Conservation (phyloP, 495 filamentous ascomycete species). For the Letharia lupina region DNA sequence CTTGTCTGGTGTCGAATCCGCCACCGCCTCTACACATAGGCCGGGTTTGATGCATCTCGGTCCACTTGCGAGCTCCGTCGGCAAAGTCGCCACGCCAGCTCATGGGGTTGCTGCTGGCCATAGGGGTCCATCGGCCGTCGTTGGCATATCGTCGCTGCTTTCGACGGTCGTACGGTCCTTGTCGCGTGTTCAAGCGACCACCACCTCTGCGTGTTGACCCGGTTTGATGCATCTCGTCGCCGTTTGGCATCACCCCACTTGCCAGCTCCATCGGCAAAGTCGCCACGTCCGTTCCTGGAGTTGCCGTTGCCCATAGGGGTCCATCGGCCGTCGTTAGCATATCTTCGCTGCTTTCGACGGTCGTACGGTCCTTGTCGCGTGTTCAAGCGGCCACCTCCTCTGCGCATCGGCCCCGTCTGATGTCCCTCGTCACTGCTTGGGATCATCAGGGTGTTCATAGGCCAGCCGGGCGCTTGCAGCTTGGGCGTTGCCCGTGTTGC, state of each 20-base stretch:
- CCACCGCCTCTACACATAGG: slow-evolving; percentile 51
- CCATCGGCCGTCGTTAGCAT: slow-evolving; percentile 30
- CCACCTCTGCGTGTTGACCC: slow-evolving; percentile 51
- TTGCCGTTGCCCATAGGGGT: slow-evolving; percentile 29
- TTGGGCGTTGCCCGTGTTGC: neutral
- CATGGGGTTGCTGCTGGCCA: slow-evolving; percentile 24
- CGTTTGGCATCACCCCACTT: slow-evolving; percentile 50
- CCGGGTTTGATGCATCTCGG: slow-evolving; percentile 40
- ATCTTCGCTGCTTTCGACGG: slow-evolving; percentile 35
- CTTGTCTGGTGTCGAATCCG: slow-evolving; percentile 38
- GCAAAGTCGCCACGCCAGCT: slow-evolving; percentile 34
- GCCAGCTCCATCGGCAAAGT: slow-evolving; percentile 43
- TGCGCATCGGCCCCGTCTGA: slow-evolving; percentile 52
- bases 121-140: slow-evolving; percentile 30
- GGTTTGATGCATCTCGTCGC: slow-evolving; percentile 34
- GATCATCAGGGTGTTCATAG: slow-evolving; percentile 30
- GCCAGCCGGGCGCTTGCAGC: slow-evolving; percentile 38
- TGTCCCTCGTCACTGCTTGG: slow-evolving; percentile 38
- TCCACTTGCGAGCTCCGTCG: slow-evolving; percentile 48
- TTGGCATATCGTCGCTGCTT: slow-evolving; percentile 23
- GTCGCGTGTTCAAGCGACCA: slow-evolving; percentile 37
- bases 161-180: slow-evolving; percentile 54
- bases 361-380: slow-evolving; percentile 52
- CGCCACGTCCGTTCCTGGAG: slow-evolving; percentile 23
- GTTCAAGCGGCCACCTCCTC: slow-evolving; percentile 41